Conservation (phyloP, 495 filamentous ascomycete species). For the Lasiosphaeris hirsuta region DNA sequence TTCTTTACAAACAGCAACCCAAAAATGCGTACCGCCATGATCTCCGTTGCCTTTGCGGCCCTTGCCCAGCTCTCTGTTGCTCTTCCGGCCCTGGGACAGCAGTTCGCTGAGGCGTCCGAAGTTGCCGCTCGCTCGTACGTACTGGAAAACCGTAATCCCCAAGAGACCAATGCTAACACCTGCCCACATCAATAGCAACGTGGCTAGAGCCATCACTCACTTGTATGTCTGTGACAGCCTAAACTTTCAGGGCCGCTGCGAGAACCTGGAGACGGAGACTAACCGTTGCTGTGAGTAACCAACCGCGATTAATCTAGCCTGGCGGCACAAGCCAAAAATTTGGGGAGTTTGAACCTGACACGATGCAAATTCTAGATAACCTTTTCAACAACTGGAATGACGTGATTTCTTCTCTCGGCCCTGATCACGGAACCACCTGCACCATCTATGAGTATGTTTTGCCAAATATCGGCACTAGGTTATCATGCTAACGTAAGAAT, state of each 20-base stretch:
- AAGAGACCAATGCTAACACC: neutral
- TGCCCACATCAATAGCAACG: neutral
- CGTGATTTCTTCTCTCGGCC: neutral
- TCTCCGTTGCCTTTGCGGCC: slow-evolving; percentile 1
- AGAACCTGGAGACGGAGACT: neutral
- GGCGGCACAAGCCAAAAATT: neutral
- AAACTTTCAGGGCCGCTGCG: neutral
- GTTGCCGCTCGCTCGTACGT: neutral
- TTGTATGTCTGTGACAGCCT: neutral
- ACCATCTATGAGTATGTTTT: neutral
- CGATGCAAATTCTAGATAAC: neutral
- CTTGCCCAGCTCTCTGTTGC: slow-evolving; percentile 3
- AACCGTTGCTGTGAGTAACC: neutral
- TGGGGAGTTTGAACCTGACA: neutral
- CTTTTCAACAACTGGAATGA: neutral
- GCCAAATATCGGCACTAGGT: neutral
- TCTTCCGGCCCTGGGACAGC: neutral
- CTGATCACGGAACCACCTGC: neutral
- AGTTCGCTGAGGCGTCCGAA: neutral
- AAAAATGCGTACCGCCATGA: neutral
- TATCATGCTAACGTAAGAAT: neutral
- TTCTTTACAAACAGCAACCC: neutral
- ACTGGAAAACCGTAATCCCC: neutral
- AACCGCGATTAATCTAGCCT: too few relatives aligned
- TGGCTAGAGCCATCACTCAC: neutral